Evolutionary conservation across 108 stramenopile genomes (phyloP).

Genomic region (Mayamaea pseudoterrestris): DNA sequence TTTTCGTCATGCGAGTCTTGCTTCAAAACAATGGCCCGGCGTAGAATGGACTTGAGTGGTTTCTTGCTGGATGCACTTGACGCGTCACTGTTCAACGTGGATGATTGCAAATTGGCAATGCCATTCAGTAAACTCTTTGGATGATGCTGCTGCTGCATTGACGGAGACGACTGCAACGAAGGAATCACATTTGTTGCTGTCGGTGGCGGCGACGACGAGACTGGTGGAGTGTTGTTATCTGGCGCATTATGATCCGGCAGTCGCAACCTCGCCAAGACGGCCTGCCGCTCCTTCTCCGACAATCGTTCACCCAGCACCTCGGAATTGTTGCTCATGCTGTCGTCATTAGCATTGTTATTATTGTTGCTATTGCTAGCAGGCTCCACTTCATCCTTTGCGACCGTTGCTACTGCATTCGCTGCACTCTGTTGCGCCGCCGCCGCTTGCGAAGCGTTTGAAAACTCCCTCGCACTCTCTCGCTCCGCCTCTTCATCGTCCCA

Average conservation of each 20-base stretch:
- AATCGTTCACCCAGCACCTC: constrained; percentile 29
- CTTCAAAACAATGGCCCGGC: no score
- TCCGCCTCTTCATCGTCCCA: not conserved
- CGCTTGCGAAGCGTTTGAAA: not conserved
- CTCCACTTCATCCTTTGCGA: no score
- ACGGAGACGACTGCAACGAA: not conserved
- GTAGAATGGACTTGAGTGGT: no score
- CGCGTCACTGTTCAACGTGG: not conserved
- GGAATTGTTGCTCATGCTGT: constrained; percentile 27
- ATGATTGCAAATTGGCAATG: constrained; percentile 16
- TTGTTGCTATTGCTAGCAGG: no score
- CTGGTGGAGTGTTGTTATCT: not conserved
- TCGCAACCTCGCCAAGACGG: constrained; percentile 32
- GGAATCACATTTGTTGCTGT: no score
- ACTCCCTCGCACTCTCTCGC: not conserved
- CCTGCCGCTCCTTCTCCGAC: constrained; percentile 25
- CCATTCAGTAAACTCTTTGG: constrained; percentile 5
- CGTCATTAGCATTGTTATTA: constrained; percentile 9
- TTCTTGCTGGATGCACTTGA: constrained; percentile 1
- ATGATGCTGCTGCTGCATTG: not conserved
- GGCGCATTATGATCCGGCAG: constrained; percentile 12
- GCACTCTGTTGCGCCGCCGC: not conserved
- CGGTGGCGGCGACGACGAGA: no score
- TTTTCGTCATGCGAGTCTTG: not conserved
- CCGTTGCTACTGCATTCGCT: not conserved